These are phyloP conservation scores for Fusarium mangiferae DNA, from an alignment of 2,329 filamentous ascomycete species.

Conservation along the genomic window DNA sequence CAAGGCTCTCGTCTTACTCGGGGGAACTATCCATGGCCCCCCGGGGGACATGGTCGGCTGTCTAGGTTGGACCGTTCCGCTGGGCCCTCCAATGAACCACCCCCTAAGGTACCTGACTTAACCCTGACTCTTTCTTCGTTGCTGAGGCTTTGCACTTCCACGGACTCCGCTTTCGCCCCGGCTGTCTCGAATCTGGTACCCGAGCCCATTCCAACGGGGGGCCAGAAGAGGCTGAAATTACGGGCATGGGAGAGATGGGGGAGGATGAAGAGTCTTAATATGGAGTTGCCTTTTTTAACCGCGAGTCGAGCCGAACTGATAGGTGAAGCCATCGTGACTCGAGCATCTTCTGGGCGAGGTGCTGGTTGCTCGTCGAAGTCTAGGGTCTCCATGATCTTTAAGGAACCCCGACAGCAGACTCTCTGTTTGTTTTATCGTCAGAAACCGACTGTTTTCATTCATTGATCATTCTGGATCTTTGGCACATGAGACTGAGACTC, in stretches of 20 bases:
- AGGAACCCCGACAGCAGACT: background rate
- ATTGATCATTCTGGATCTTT: slow-evolving; percentile 9
- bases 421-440: background rate
- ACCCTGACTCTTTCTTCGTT: slow-evolving; percentile 1
- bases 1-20: slow-evolving; percentile 30
- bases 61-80: slow-evolving; percentile 44
- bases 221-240: slow-evolving; percentile 30
- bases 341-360: slow-evolving; percentile 13
- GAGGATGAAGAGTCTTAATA: slow-evolving; percentile 5
- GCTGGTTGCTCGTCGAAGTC: background rate
- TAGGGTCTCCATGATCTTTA: background rate
- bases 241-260: slow-evolving; percentile 2
- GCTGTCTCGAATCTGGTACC: slow-evolving; percentile 39
- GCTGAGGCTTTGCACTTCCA: slow-evolving; percentile 2
- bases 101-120: slow-evolving; percentile 2
- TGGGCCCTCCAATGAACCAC: slow-evolving; percentile 34
- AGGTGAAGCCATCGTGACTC: slow-evolving; percentile 21
- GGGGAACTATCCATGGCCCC: slow-evolving; percentile 36
- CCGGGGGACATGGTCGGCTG: slow-evolving; percentile 34
- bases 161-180: slow-evolving; percentile 19
- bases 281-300: background rate
- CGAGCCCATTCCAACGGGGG: slow-evolving; percentile 36
- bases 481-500: slow-evolving; percentile 25
- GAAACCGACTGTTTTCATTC: slow-evolving; percentile 2
- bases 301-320: slow-evolving; percentile 21